phyloP scores from a whole-genome alignment of 768 basidiomycete species.

The Crepidotus variabilis region DNA sequence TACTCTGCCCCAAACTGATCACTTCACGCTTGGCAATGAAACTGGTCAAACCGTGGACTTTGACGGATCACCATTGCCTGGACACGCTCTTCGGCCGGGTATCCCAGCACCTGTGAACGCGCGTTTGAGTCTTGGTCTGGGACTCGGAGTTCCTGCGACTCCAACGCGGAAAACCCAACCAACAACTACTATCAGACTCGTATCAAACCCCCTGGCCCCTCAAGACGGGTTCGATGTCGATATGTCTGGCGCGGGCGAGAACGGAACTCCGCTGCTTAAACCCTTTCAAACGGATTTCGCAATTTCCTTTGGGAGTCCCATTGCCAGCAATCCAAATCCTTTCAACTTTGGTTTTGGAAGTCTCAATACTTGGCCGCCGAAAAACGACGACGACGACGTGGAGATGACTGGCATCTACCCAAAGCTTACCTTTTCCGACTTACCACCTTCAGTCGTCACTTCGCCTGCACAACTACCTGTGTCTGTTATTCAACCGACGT shows the following conservation, averaged over 20 bases:
- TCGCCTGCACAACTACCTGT: conserved; percentile 3
- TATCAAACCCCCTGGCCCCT: conserved; percentile 30
- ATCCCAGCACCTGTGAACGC: conserved; percentile 58
- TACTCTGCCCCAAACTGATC: conserved; percentile 41
- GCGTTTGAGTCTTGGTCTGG: conserved; percentile 55
- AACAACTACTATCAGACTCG: conserved; percentile 50
- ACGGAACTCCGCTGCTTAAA: conserved; percentile 57
- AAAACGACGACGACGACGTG: conserved; percentile 17
- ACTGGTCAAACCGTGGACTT: conserved; percentile 24
- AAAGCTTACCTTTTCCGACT: conserved; percentile 30
- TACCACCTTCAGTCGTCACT: conserved; percentile 17
- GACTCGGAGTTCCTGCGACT: conserved; percentile 33
- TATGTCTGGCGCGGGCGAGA: conserved; percentile 17
- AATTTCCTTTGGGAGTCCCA: conserved; percentile 56
- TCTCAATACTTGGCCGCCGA: conserved; percentile 29
- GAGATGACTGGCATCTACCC: conserved; percentile 34
- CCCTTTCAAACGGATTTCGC: conserved; percentile 70
- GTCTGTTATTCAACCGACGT: conserved; percentile 14
- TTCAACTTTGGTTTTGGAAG: conserved; percentile 20
- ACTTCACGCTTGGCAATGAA: conserved; percentile 42
- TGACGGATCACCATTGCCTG: conserved; percentile 51
- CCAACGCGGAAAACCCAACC: conserved; percentile 35
- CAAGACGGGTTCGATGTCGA: conserved; percentile 9
- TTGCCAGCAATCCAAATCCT: conserved; percentile 8
- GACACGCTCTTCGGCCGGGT: conserved; percentile 54